phyloP scores from a whole-genome alignment of 371 early-diverging fungal species.

The Basidiobolus meristosporus region DNA sequence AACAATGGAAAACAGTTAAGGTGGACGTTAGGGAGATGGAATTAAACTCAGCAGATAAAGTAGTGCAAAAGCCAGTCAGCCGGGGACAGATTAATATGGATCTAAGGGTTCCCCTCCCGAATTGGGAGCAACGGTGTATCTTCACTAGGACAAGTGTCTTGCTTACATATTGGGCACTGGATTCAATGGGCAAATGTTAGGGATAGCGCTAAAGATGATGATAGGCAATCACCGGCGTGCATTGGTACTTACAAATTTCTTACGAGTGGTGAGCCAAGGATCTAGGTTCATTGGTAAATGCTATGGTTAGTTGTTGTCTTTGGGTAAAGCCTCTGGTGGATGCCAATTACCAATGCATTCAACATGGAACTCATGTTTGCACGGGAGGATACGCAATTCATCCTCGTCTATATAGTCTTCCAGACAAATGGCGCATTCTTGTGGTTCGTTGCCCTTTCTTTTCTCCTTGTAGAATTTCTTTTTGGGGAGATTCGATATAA shows the following conservation, averaged over 20 bases:
- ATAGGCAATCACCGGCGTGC: background rate
- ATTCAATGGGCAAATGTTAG: constrained; percentile 2
- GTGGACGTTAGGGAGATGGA: too few relatives aligned
- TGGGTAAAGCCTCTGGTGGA: background rate
- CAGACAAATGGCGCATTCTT: constrained; percentile 85
- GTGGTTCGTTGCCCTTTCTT: constrained; percentile 30
- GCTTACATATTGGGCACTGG: constrained; percentile 64
- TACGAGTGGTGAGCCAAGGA: constrained; percentile 59
- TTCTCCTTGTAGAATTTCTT: constrained; percentile 35
- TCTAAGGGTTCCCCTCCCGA: too few relatives aligned
- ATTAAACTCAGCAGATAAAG: too few relatives aligned
- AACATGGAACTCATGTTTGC: constrained; percentile 80
- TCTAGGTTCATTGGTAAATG: background rate
- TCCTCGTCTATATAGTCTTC: constrained; percentile 70
- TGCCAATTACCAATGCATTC: constrained; percentile 67
- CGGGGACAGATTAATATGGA: too few relatives aligned
- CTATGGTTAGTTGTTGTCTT: background rate
- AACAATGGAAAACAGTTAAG: too few relatives aligned
- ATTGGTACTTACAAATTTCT: constrained; percentile 39
- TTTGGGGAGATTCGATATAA: constrained; percentile 33
- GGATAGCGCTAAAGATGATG: too few relatives aligned
- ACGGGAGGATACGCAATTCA: constrained; percentile 60
- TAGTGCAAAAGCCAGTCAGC: too few relatives aligned
- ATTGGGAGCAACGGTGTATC: constrained; percentile 15
- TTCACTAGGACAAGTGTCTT: constrained; percentile 27